phyloP scores from a whole-genome alignment of 106 monocot species.

The Triglochin maritima region DNA sequence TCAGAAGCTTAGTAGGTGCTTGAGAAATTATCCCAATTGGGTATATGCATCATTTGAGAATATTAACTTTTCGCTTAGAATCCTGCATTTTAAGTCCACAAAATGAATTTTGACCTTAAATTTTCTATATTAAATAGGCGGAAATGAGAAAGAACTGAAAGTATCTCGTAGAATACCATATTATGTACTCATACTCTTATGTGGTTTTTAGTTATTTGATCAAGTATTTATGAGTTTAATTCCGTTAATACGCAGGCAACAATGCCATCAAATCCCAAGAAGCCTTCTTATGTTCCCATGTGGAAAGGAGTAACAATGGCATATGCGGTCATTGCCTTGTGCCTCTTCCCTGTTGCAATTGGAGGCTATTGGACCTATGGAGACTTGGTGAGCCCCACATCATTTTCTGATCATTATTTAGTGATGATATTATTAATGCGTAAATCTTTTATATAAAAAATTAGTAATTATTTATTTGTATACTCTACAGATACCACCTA shows the following conservation, averaged over 20 bases:
- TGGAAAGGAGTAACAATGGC: slow-evolving; percentile 81
- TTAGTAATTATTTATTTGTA: background rate
- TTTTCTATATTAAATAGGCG: no score
- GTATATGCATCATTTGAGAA: no score
- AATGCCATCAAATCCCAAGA: slow-evolving; percentile 79
- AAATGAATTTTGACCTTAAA: no score
- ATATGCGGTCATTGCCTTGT: slow-evolving; percentile 44
- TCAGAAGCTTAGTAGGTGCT: no score
- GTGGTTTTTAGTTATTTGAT: no score
- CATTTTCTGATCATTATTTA: background rate
- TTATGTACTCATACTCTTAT: no score
- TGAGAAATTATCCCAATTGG: no score
- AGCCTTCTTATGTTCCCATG: slow-evolving; percentile 74
- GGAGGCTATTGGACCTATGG: slow-evolving; percentile 96
- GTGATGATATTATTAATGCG: background rate
- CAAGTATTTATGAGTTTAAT: background rate
- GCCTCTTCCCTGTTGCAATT: slow-evolving; percentile 69
- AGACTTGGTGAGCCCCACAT: slow-evolving; percentile 31
- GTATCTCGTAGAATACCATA: no score
- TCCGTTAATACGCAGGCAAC: slow-evolving; percentile 35
- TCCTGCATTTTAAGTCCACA: no score
- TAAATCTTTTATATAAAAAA: background rate
- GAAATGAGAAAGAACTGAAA: no score
- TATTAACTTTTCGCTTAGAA: no score
- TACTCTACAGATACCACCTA: slow-evolving; percentile 49